Evolutionary conservation across 148 eudicot species (phyloP), one percentile per base, ranked within the genome.

Genomic region (Rheum nobile): DNA sequence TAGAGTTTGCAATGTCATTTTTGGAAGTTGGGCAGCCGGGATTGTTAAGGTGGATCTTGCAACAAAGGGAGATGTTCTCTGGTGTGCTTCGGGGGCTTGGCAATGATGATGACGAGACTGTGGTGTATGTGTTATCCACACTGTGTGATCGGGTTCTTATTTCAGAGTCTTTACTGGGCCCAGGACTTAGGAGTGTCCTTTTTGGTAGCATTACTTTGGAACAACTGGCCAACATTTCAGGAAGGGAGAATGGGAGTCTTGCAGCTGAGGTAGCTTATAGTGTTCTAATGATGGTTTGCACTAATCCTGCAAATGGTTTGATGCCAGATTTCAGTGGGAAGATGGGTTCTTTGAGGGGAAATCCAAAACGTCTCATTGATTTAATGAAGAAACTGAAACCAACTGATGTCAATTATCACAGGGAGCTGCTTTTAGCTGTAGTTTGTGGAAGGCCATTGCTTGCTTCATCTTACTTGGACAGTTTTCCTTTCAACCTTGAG

Each of bases 161-260:
- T 41, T 79, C 85, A 2, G 90, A 88, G 78, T 95, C 99, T 14
- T 67, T 84, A 82, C 81, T 96, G 77, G 86, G 94, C n/a, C 91
- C 94, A 0, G 80, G 91, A 38, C 92, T 92, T 68, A 83, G 99
- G 63, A 96, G 99, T 76, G 99, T 96, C 69, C 83, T 96, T 31
- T 96, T 96, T 75, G 99, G 99, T 38, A 92, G 96, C 68, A 91
- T 87, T 77, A 96, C 96, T 8, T 78, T 96, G 77, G 99, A 96
- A 46, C 93, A 92, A 71, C 74, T 96, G 77, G 78, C 78, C 43
- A 76, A 67, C 32, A 84, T 96, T 74, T 86, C 96, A 1, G 92
- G 85, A 55, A 83, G 99, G 79, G 84, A 81, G 35, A 81, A 83
- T 75, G 88, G 82, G 71, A 84, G 74, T 47, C 79, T 81, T 76